Evolutionary conservation across 805 yeast species (phyloP).

Genomic region (Komagataella phaffii): DNA sequence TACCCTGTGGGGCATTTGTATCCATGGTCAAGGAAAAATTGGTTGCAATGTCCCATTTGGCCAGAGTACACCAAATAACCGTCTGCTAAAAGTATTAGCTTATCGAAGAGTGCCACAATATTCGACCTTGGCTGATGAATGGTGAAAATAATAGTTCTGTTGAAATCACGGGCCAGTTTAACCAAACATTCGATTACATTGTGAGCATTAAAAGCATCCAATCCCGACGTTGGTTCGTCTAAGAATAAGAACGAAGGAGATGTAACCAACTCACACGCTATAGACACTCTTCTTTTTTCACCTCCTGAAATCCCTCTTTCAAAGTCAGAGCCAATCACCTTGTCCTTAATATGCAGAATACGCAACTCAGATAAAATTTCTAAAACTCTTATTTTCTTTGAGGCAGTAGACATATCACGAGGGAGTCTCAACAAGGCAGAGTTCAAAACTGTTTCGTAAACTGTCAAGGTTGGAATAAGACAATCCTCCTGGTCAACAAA

Average conservation of each 20-base stretch:
- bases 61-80: slow-evolving; percentile 88
- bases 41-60: slow-evolving; percentile 57
- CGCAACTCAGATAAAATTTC: slow-evolving; percentile 82
- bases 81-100: slow-evolving; percentile 63
- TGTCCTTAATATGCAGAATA: slow-evolving; percentile 70
- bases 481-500: slow-evolving; percentile 95
- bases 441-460: slow-evolving; percentile 87
- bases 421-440: slow-evolving; percentile 87
- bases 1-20: slow-evolving; percentile 79
- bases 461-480: slow-evolving; percentile 84
- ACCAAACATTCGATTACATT: slow-evolving; percentile 82
- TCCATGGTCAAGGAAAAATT: slow-evolving; percentile 65
- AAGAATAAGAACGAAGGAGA: slow-evolving; percentile 72
- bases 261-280: slow-evolving; percentile 87
- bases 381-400: slow-evolving; percentile 67
- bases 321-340: slow-evolving; percentile 79
- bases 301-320: slow-evolving; percentile 92
- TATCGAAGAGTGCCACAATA: slow-evolving; percentile 84
- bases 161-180: slow-evolving; percentile 62
- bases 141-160: slow-evolving; percentile 82
- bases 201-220: slow-evolving; percentile 87
- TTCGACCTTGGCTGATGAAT: slow-evolving; percentile 97
- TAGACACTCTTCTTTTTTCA: slow-evolving; percentile 82
- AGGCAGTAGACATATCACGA: slow-evolving; percentile 52
- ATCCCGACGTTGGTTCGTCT: slow-evolving; percentile 93